phyloP scores from a whole-genome alignment of 2,329 filamentous ascomycete genomes.

The Neoarthrinium moseri region DNA sequence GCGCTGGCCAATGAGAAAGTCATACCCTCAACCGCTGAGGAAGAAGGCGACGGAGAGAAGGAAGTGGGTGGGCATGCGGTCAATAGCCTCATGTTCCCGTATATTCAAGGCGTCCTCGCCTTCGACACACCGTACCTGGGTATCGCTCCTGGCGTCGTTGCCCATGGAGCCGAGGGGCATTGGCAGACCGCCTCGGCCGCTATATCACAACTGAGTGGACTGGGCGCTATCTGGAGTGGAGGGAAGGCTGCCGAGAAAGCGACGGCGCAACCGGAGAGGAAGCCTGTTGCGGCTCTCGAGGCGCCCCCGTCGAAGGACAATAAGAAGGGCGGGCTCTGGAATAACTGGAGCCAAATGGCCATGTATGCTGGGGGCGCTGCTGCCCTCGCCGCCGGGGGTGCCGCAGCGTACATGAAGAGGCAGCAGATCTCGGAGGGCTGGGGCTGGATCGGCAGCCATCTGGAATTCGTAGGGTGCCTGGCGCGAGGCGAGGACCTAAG shows the following conservation, averaged over 20 bases:
- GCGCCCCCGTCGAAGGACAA: conserved; percentile 29
- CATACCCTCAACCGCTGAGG: conserved; percentile 35
- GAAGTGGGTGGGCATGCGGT: conserved; percentile 25
- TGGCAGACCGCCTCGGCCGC: conserved; percentile 73
- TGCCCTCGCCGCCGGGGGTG: conserved; percentile 76
- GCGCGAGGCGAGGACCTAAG: conserved; percentile 80
- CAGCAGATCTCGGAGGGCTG: conserved; percentile 76
- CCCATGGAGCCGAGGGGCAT: conserved; percentile 82
- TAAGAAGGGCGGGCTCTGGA: conserved; percentile 59
- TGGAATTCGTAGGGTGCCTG: conserved; percentile 90
- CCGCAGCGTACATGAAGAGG: conserved; percentile 82
- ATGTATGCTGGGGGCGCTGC: conserved; percentile 84
- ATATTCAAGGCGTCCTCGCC: conserved; percentile 83
- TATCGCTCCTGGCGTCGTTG: conserved; percentile 78
- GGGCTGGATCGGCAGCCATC: conserved; percentile 82
- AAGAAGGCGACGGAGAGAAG: conserved; percentile 21
- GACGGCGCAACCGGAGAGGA: conserved; percentile 26
- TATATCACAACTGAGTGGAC: conserved; percentile 62
- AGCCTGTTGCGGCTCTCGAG: conserved; percentile 34
- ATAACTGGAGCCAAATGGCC: conserved; percentile 80
- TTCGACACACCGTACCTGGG: conserved; percentile 94
- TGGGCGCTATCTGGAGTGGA: conserved; percentile 68
- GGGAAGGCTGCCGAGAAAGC: conserved; percentile 31
- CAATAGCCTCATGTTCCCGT: conserved; percentile 83
- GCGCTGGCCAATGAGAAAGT: conserved; percentile 60